These are phyloP conservation scores for Paramarasmius palmivorus DNA, from an alignment of 1,284 basidiomycete species.

Conservation along the genomic window DNA sequence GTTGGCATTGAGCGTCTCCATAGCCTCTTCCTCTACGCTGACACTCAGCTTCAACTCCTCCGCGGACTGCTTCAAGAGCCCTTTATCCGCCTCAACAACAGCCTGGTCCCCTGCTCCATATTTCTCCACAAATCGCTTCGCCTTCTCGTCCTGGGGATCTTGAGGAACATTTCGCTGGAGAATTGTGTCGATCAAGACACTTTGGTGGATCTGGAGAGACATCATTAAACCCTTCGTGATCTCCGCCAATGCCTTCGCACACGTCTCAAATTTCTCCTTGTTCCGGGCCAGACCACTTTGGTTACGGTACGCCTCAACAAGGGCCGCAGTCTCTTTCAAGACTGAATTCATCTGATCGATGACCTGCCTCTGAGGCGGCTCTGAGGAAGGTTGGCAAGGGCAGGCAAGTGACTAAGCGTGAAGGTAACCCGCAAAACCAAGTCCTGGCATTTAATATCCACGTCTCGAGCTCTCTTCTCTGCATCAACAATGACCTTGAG, in stretches of 20 bases:
- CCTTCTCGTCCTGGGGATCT: slow-evolving; percentile 35
- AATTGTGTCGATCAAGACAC: slow-evolving; percentile 30
- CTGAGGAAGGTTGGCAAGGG: slow-evolving; percentile 16
- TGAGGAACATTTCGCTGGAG: slow-evolving; percentile 32
- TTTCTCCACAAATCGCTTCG: slow-evolving; percentile 28
- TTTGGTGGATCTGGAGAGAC: slow-evolving; percentile 40
- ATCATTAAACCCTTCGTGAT: slow-evolving; percentile 37
- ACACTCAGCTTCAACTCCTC: slow-evolving; percentile 28
- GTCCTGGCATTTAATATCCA: slow-evolving; percentile 36
- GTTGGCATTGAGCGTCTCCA: slow-evolving; percentile 34
- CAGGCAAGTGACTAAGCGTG: slow-evolving; percentile 36
- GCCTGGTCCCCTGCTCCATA: slow-evolving; percentile 38
- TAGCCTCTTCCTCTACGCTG: slow-evolving; percentile 32
- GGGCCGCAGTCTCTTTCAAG: slow-evolving; percentile 22
- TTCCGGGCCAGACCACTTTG: slow-evolving; percentile 32
- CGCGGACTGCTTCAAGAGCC: slow-evolving; percentile 36
- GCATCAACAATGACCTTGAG: slow-evolving; percentile 39
- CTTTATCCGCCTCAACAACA: slow-evolving; percentile 29
- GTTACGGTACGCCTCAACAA: slow-evolving; percentile 35
- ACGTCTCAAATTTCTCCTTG: slow-evolving; percentile 28
- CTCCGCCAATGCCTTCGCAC: slow-evolving; percentile 25
- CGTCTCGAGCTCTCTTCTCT: slow-evolving; percentile 36
- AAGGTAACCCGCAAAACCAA: slow-evolving; percentile 39
- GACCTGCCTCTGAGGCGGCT: slow-evolving; percentile 25
- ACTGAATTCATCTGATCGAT: slow-evolving; percentile 25